These are phyloP conservation scores for Pseudogymnoascus sp. DNA, from an alignment of 2,329 filamentous ascomycete genomes.

Conservation along the genomic window DNA sequence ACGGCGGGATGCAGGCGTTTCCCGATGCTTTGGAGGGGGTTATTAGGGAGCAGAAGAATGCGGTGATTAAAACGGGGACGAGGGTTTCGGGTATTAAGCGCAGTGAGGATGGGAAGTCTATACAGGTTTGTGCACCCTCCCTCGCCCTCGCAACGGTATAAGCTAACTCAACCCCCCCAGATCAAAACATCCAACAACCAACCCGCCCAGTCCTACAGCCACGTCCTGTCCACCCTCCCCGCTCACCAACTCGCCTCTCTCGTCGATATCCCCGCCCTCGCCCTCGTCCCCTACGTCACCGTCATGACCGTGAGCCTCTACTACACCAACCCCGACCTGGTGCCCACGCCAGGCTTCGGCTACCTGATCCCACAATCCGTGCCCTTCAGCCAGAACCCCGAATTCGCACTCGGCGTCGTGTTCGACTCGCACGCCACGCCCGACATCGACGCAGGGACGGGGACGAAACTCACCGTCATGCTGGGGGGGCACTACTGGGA, in stretches of 20 bases:
- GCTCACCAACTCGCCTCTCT: constrained; percentile 11
- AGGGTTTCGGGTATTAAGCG: constrained; percentile 35
- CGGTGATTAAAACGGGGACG: constrained; percentile 47
- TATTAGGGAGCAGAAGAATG: constrained; percentile 46
- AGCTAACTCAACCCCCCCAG: constrained; percentile 23
- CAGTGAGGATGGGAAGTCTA: background rate
- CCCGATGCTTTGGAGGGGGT: constrained; percentile 43
- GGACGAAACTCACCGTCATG: constrained; percentile 90
- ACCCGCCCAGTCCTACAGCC: constrained; percentile 36
- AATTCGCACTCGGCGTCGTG: constrained; percentile 79
- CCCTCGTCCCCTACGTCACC: constrained; percentile 56
- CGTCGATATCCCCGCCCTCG: constrained; percentile 39
- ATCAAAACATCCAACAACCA: constrained; percentile 25
- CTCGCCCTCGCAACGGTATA: background rate
- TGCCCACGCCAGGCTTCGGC: constrained; percentile 67
- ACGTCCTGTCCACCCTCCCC: constrained; percentile 56
- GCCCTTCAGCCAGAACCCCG: constrained; percentile 64
- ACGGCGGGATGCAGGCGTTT: constrained; percentile 54
- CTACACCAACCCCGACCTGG: constrained; percentile 57
- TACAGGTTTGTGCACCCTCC: background rate
- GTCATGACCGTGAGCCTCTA: constrained; percentile 92
- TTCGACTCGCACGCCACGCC: constrained; percentile 58
- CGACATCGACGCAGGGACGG: constrained; percentile 35
- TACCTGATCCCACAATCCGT: constrained; percentile 80
- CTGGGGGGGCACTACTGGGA: constrained; percentile 91